Evolutionary conservation across 2,329 filamentous ascomycete species (phyloP).

Genomic region (Diaporthe ampelina): DNA sequence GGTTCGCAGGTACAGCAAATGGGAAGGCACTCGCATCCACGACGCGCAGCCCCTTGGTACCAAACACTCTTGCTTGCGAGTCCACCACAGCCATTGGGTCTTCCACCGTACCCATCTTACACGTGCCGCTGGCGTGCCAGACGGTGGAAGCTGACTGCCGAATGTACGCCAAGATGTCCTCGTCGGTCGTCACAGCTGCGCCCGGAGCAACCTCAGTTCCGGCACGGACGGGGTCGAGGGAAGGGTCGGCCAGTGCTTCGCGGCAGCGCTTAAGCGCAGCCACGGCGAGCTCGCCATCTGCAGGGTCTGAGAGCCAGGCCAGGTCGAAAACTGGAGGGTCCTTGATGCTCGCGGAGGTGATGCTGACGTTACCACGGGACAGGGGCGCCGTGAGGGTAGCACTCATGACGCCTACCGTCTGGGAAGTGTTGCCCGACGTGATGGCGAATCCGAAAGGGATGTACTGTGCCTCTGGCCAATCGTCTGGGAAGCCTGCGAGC

Average conservation of each 20-base stretch:
- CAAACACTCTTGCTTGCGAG: slow-evolving; percentile 59
- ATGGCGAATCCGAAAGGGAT: slow-evolving; percentile 1
- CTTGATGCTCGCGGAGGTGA: slow-evolving; percentile 49
- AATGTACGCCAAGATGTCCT: slow-evolving; percentile 45
- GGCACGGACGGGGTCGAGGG: slow-evolving; percentile 40
- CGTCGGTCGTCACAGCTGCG: slow-evolving; percentile 44
- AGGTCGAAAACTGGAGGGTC: slow-evolving; percentile 56
- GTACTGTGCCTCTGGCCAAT: slow-evolving; percentile 22
- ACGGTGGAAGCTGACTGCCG: slow-evolving; percentile 48
- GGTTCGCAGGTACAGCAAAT: slow-evolving; percentile 60
- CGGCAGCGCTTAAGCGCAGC: slow-evolving; percentile 55
- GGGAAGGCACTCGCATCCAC: slow-evolving; percentile 63
- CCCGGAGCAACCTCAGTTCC: slow-evolving; percentile 54
- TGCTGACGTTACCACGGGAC: slow-evolving; percentile 57
- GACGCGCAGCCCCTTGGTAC: slow-evolving; percentile 59
- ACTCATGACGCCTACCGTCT: neutral
- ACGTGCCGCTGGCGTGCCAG: slow-evolving; percentile 55
- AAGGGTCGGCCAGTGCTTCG: slow-evolving; percentile 47
- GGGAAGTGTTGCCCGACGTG: neutral
- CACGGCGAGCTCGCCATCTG: slow-evolving; percentile 58
- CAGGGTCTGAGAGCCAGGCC: slow-evolving; percentile 55
- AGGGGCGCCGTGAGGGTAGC: slow-evolving; percentile 52
- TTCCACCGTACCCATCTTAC: slow-evolving; percentile 58
- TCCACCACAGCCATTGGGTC: slow-evolving; percentile 58
- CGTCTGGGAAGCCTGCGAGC: neutral